A percentile compares a stretch with the other conserved stretches of the same genome.
These are phyloP conservation scores for Termitomyces bulborhizus DNA, from an alignment of 768 basidiomycete species.

Conservation along the genomic window DNA sequence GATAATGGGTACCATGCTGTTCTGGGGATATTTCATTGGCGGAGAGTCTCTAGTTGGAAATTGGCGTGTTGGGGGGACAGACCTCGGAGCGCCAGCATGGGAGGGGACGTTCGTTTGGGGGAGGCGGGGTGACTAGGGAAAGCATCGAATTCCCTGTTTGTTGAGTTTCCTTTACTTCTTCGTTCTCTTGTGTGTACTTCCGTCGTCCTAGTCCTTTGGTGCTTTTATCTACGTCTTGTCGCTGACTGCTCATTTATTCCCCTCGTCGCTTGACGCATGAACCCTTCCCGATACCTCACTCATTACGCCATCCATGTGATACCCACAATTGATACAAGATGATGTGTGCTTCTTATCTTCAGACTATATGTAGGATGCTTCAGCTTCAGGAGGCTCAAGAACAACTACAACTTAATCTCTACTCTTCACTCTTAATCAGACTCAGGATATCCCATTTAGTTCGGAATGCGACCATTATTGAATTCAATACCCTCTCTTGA, in stretches of 20 bases:
- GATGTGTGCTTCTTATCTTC: background rate
- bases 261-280: background rate
- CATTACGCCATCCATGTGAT: background rate
- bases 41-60: slow-evolving; percentile 64
- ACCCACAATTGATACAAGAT: background rate
- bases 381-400: too few relatives aligned
- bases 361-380: background rate
- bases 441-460: too few relatives aligned
- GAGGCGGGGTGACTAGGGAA: slow-evolving; percentile 26
- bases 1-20: slow-evolving; percentile 27
- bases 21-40: slow-evolving; percentile 68
- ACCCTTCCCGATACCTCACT: too few relatives aligned
- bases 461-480: too few relatives aligned
- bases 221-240: background rate
- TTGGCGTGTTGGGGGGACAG: slow-evolving; percentile 51
- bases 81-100: slow-evolving; percentile 42
- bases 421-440: too few relatives aligned
- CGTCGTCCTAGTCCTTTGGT: background rate
- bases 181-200: background rate
- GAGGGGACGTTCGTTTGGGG: slow-evolving; percentile 66
- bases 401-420: too few relatives aligned
- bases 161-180: background rate
- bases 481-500: background rate
- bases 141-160: background rate
- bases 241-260: background rate